These are phyloP conservation scores for Vanrija humicola DNA, from an alignment of 1,284 basidiomycete species.

Conservation along the genomic window DNA sequence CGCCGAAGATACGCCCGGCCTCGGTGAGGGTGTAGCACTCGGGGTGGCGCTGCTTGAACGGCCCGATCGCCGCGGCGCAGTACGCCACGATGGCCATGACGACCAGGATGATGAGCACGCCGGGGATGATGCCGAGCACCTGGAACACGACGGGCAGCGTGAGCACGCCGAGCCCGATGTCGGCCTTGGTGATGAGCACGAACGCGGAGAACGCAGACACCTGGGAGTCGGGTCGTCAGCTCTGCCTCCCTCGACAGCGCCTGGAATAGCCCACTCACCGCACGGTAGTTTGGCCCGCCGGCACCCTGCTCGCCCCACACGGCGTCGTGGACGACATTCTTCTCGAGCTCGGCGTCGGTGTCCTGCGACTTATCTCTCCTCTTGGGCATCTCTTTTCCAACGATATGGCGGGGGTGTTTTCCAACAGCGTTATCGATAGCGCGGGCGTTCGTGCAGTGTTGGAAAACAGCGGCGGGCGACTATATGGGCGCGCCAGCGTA, in stretches of 20 bases:
- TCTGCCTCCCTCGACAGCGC: not conserved
- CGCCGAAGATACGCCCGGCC: conserved; percentile 23
- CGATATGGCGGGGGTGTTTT: too few species aligned
- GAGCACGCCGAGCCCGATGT: conserved; percentile 37
- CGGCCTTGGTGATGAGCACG: conserved; percentile 22
- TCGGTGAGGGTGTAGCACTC: conserved; percentile 27
- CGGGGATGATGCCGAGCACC: conserved; percentile 32
- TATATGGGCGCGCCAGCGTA: too few species aligned
- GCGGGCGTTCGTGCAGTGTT: too few species aligned
- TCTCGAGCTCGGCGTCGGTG: too few species aligned
- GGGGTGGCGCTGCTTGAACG: conserved; percentile 25
- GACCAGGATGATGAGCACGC: conserved; percentile 28
- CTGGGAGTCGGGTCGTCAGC: not conserved
- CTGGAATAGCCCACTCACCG: conserved; percentile 17
- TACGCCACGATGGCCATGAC: conserved; percentile 23
- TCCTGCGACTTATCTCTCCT: too few species aligned
- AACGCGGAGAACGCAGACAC: not conserved
- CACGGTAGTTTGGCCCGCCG: conserved; percentile 29
- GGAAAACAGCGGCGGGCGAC: too few species aligned
- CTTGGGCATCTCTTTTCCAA: too few species aligned
- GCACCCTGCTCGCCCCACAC: conserved; percentile 29
- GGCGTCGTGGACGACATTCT: conserved; percentile 15
- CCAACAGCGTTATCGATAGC: too few species aligned
- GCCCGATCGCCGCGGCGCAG: conserved; percentile 2
- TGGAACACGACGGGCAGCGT: conserved; percentile 33